Evolutionary conservation across 163 green algal species (phyloP), one percentile per base, ranked within the genome.

Genomic region (Chlamydomonas reinhardtii): DNA sequence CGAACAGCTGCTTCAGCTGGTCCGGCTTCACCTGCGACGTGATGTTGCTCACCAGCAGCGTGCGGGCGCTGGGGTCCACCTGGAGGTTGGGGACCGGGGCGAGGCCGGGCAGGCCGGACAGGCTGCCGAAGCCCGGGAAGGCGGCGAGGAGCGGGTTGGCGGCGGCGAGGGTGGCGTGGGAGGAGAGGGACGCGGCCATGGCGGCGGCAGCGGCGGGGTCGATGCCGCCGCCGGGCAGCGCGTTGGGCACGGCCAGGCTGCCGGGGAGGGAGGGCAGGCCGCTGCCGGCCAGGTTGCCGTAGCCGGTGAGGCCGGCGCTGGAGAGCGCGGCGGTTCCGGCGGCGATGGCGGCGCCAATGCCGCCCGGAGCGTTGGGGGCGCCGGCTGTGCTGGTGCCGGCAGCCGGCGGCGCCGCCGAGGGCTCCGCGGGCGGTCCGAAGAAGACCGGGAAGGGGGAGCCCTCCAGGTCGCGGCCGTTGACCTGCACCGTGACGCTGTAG

Each of bases 391-490:
- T 64, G n/a, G 87, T 56, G 31, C 79, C 86, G 27, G 80, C 32
- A 39, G 75, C 80, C n/a, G 72, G 71, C 24, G 20, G 31, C 70
- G 85, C 32, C 19, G 82, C 39, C 66, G 77, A 72, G 27, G 90
- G 77, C 32, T 89, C 77, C 32, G 90, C 83, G 39, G 95, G 93
- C 16, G 93, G 90, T 64, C 91, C 93, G 86, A 98, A 98, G 88
- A 96, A 98, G 17, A 99, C 92, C 59, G 95, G 95, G 87, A 97
- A 99, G 68, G 96, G 96, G 15, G 94, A 97, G 64, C 94, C 95
- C 65, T 93, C 91, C 54, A 97, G 92, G 16, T 93, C 90, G 20
- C 92, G 78, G 65, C 93, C 94, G 83, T 98, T 96, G 62, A 98
- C 89, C 79, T 95, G 88, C 59, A 98, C 93, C n/a, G 74, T 66